Base-by-base conservation (phyloP, 1,284 basidiomycete species). In the Fomitopsis pinicola region DNA sequence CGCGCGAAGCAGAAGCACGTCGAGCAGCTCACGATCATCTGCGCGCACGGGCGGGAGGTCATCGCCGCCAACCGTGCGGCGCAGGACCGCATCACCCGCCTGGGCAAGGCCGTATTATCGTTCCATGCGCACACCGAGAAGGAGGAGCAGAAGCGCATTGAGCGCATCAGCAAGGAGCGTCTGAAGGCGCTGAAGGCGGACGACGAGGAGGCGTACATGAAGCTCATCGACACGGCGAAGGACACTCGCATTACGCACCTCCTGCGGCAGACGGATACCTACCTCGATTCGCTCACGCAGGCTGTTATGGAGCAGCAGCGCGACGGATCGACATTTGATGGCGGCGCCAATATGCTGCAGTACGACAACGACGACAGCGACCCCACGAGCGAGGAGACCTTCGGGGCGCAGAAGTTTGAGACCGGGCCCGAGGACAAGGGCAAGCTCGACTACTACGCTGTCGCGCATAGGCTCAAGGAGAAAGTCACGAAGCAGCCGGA, bases 171-270 rank as follows among this genome's bases (percentile, higher is more conserved):
- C 55, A 99, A 98, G 80, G 97, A 99, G 76, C 95, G 97, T 94
- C 82, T 99, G 68, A 96, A 95, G 79, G 97, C 97, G 22, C 87
- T 99, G 67, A 96, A 97, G 79, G 93, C 93, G 46, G 96, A 99
- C 74, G 97, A 99, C 80, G 97, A 99, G 80, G 97, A 98, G 76
- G 97, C 95, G 19, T 99, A 99, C 76, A 91, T 99, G 84, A 97
- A 96, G 75, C 91, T 99, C 69, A 96, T 99, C 71, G 97, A 99
- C 76, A 98, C 97, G 42, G 97, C 97, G 64, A 99, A 99, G 77
- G 97, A 99, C 71, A 98, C 97, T 15, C 92, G 97, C 79, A 99
- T 99, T 77, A 97, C 96, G 0, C 97, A 99, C 76, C 81, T 99
- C 33, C 80, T 99, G 62, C 84, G 91, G 57, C 97, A 99, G 79